These are phyloP conservation scores for Martensiomyces pterosporus DNA, from an alignment of 192 early-diverging fungal genomes.

Conservation along the genomic window DNA sequence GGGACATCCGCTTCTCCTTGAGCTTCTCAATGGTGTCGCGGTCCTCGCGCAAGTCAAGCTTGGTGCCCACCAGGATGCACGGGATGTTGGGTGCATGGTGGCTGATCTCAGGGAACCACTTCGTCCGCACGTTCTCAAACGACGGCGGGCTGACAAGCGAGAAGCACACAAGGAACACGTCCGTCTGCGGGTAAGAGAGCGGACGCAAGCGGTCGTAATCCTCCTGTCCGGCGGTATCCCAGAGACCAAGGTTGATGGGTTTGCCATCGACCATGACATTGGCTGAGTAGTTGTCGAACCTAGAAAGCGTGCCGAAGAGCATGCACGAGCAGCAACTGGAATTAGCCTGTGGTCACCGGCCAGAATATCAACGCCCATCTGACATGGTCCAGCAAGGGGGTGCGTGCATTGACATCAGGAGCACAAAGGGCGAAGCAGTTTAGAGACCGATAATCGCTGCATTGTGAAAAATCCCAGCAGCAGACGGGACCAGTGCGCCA, in stretches of 20 bases:
- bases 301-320: slow-evolving; percentile 5
- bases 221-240: slow-evolving; percentile 99
- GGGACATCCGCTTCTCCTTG: slow-evolving; percentile 77
- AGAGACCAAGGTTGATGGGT: slow-evolving; percentile 95
- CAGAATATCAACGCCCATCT: too few relatives aligned
- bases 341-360: too few relatives aligned
- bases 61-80: slow-evolving; percentile 91
- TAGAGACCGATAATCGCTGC: too few relatives aligned
- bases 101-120: slow-evolving; percentile 95
- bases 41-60: slow-evolving; percentile 97
- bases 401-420: too few relatives aligned
- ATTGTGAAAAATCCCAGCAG: too few relatives aligned
- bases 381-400: too few relatives aligned
- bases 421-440: too few relatives aligned
- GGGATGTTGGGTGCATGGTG: slow-evolving; percentile 95
- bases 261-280: slow-evolving; percentile 99
- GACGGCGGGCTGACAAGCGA: slow-evolving; percentile 93
- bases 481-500: too few relatives aligned
- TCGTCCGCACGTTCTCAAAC: slow-evolving; percentile 95
- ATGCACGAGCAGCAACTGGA: background rate
- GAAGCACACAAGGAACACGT: slow-evolving; percentile 98
- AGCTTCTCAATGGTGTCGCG: slow-evolving; percentile 84
- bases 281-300: slow-evolving; percentile 98
- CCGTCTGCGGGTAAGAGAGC: slow-evolving; percentile 96
- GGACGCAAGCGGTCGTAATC: slow-evolving; percentile 98